Percentiles rank a stretch among this genome's conserved stretches.
These are phyloP conservation scores for Lachnellula cervina DNA, from an alignment of 2,329 filamentous ascomycete genomes.

Conservation along the genomic window DNA sequence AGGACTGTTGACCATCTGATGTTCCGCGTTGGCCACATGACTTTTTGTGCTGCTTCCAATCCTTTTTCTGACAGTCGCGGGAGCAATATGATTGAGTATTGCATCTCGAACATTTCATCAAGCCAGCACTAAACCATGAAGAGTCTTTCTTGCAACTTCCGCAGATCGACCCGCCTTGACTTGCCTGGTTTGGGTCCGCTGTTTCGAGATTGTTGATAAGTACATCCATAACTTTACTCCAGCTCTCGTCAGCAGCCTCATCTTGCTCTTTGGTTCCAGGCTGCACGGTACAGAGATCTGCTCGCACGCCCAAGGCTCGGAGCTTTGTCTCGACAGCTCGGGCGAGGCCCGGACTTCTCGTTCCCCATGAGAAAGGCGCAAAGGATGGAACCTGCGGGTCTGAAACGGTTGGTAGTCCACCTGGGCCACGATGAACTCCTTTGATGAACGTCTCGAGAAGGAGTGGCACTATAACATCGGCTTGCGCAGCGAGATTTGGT, in stretches of 20 bases:
- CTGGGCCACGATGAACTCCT: neutral
- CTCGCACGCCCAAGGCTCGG: neutral
- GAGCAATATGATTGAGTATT: conserved; percentile 21
- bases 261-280: neutral
- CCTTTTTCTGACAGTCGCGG: conserved; percentile 21
- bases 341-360: neutral
- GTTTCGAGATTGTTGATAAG: neutral
- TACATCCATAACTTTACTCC: neutral
- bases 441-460: conserved; percentile 1
- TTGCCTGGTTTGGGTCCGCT: neutral
- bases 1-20: neutral
- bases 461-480: neutral
- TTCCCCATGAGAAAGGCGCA: conserved; percentile 2
- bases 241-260: neutral
- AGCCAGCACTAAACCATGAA: neutral
- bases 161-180: neutral
- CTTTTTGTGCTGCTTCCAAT: conserved; percentile 26
- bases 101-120: conserved; percentile 4
- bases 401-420: neutral
- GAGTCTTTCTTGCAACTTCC: conserved; percentile 7
- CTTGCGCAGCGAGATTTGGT: neutral
- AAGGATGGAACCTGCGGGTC: neutral
- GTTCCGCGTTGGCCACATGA: conserved; percentile 13
- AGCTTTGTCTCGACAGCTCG: neutral
- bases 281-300: neutral